These are phyloP conservation scores for Mortierella sp. DNA, from an alignment of 371 early-diverging fungal species.

Conservation along the genomic window DNA sequence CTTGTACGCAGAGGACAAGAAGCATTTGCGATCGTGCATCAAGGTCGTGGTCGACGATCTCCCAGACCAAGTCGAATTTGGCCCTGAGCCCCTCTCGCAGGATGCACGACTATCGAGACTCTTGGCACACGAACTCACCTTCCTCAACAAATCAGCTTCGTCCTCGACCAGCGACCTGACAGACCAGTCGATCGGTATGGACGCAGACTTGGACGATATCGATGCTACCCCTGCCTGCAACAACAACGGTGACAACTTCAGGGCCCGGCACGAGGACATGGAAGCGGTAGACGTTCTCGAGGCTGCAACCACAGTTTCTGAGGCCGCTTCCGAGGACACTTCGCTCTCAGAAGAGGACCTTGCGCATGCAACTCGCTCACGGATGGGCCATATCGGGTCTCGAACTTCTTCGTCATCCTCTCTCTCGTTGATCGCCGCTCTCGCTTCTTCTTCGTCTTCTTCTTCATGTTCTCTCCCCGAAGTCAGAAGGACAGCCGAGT, in stretches of 20 bases:
- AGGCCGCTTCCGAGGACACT: constrained; percentile 10
- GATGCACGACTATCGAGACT: constrained; percentile 45
- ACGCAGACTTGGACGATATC: not conserved
- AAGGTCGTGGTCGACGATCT: constrained; percentile 39
- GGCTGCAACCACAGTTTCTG: constrained; percentile 4
- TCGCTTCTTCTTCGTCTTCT: too few relatives aligned
- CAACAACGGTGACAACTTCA: too few relatives aligned
- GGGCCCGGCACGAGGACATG: too few relatives aligned
- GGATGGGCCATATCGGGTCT: too few relatives aligned
- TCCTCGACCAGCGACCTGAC: constrained; percentile 42
- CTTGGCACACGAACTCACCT: constrained; percentile 35
- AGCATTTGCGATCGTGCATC: constrained; percentile 40
- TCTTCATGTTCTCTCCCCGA: too few relatives aligned
- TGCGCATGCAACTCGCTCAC: too few relatives aligned
- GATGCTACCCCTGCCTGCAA: not conserved
- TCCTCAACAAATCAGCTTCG: constrained; percentile 35
- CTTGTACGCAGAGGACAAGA: constrained; percentile 39
- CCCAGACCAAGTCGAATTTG: not conserved
- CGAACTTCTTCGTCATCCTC: too few relatives aligned
- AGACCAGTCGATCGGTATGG: constrained; percentile 7
- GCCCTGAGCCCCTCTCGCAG: constrained; percentile 18
- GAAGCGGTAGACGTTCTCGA: constrained; percentile 25
- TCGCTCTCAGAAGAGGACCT: not conserved
- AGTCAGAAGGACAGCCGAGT: too few relatives aligned
- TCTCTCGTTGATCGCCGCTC: too few relatives aligned